These are phyloP conservation scores for Aphanomyces cochlioides DNA, from an alignment of 352 stramenopile genomes.

Conservation along the genomic window DNA sequence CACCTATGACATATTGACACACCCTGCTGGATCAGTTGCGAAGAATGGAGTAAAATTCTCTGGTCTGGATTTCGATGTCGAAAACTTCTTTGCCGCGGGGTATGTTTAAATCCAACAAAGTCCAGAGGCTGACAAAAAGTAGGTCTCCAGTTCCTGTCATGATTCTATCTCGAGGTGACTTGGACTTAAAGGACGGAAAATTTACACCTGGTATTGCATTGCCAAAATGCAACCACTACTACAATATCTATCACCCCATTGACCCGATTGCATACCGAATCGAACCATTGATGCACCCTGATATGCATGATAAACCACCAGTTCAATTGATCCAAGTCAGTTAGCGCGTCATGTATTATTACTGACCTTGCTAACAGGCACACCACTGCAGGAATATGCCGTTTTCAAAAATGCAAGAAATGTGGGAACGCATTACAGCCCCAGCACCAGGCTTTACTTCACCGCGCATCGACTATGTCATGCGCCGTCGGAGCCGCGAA, in stretches of 20 bases:
- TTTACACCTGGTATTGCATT: constrained; percentile 80
- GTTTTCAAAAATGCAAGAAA: constrained; percentile 76
- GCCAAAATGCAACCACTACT: constrained; percentile 76
- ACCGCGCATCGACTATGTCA: constrained; percentile 77
- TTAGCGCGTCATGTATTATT: neutral
- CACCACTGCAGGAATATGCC: constrained; percentile 57
- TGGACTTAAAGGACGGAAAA: constrained; percentile 66
- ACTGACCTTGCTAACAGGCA: constrained; percentile 36
- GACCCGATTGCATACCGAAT: constrained; percentile 90
- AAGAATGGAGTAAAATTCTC: constrained; percentile 76
- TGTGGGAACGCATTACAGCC: constrained; percentile 61
- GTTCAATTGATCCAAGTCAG: constrained; percentile 74
- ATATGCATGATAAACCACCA: constrained; percentile 83
- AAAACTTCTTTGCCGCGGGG: constrained; percentile 85
- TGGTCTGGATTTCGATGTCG: constrained; percentile 78
- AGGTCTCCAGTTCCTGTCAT: constrained; percentile 81
- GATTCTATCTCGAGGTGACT: constrained; percentile 73
- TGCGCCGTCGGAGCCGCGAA: constrained; percentile 73
- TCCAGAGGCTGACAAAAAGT: neutral
- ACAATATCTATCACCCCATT: constrained; percentile 90
- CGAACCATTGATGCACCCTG: constrained; percentile 84
- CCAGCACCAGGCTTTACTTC: constrained; percentile 61
- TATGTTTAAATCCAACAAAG: constrained; percentile 28
- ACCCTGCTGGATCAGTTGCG: constrained; percentile 54
- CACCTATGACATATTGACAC: constrained; percentile 88